phyloP scores from a whole-genome alignment of 2,329 filamentous ascomycete genomes.

The Zasmidium citrigriseum region DNA sequence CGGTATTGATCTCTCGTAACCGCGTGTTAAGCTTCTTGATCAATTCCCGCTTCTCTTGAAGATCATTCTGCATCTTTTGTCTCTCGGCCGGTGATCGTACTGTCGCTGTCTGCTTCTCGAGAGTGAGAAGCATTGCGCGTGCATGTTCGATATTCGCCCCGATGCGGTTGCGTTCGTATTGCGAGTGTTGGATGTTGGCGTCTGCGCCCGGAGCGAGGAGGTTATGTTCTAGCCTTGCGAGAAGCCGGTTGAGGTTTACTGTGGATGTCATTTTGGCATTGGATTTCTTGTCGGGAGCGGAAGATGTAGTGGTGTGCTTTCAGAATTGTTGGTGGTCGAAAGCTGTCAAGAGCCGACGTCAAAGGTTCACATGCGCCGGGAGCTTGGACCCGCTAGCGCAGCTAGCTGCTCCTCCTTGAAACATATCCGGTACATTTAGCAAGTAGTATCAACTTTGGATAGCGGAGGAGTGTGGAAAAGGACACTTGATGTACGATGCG shows the following conservation, averaged over 20 bases:
- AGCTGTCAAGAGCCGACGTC: no score
- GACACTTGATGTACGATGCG: no score
- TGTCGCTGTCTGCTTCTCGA: constrained; percentile 68
- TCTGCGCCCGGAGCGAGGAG: constrained; percentile 63
- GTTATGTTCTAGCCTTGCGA: constrained; percentile 65
- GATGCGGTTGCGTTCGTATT: constrained; percentile 65
- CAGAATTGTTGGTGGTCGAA: no score
- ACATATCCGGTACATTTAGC: no score
- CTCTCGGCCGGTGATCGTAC: constrained; percentile 61
- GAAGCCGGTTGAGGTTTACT: constrained; percentile 58
- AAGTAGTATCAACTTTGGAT: no score
- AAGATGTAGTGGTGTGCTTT: no score
- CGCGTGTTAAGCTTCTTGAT: constrained; percentile 67
- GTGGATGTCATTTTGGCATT: constrained; percentile 11
- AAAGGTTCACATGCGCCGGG: no score
- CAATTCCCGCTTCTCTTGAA: constrained; percentile 65
- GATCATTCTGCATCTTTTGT: constrained; percentile 62
- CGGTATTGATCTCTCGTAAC: constrained; percentile 67
- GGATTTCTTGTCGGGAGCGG: no score
- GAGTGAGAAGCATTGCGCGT: constrained; percentile 64
- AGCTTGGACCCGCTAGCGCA: no score
- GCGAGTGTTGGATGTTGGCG: constrained; percentile 50
- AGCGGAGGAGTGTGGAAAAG: no score
- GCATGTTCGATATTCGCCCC: constrained; percentile 70
- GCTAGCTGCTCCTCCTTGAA: no score